phyloP scores from a whole-genome alignment of 2,329 filamentous ascomycete species.

The Hymenoscyphus linearis region DNA sequence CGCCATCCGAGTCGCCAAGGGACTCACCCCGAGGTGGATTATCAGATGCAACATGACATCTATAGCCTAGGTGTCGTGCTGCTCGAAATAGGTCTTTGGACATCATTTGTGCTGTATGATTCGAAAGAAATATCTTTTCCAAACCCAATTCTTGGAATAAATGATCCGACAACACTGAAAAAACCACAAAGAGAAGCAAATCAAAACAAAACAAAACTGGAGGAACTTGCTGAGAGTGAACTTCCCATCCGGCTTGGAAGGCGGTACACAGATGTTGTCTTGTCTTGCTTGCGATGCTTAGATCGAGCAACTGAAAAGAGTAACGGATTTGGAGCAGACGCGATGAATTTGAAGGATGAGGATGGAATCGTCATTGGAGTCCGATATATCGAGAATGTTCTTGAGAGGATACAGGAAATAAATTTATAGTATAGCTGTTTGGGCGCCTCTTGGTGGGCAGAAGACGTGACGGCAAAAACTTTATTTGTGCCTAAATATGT shows the following conservation, averaged over 20 bases:
- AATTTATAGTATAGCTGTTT: background rate
- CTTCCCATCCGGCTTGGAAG: background rate
- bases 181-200: background rate
- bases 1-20: background rate
- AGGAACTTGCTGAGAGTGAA: background rate
- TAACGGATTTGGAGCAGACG: background rate
- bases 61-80: background rate
- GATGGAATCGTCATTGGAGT: background rate
- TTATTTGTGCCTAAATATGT: too few relatives aligned
- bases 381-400: background rate
- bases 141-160: background rate
- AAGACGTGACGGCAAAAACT: too few relatives aligned
- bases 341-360: background rate
- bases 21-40: background rate
- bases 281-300: background rate
- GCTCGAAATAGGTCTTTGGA: background rate
- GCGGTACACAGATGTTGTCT: background rate
- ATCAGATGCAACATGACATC: background rate
- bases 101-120: background rate
- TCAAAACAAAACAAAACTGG: background rate
- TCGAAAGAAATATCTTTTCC: background rate
- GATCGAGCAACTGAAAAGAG: background rate
- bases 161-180: background rate
- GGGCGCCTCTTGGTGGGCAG: too few relatives aligned
- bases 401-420: background rate